phyloP scores from a whole-genome alignment of 345 rosid species.

The Eutrema heterophyllum region DNA sequence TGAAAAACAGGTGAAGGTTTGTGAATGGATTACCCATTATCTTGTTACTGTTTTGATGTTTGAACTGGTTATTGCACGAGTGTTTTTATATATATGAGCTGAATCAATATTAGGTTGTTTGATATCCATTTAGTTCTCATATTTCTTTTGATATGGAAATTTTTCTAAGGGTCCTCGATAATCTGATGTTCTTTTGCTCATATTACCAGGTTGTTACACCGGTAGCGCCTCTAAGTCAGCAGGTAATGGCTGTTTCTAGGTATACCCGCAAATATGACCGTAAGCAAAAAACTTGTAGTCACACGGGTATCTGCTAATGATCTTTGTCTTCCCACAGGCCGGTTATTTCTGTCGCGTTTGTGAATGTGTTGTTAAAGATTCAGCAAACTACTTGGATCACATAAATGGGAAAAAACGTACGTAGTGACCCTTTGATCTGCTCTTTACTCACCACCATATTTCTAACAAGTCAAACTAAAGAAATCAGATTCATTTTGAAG shows the following conservation, averaged over 20 bases:
- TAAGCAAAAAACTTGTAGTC: not conserved
- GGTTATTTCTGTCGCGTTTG: conserved; percentile 96
- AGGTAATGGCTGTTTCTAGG: conserved; percentile 44
- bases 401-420: conserved; percentile 97
- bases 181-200: not conserved
- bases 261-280: not conserved
- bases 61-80: not conserved
- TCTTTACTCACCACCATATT: not conserved
- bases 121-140: not conserved
- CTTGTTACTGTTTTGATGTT: conserved; percentile 1
- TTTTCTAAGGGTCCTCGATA: not conserved
- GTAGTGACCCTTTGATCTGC: conserved; percentile 17
- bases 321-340: conserved; percentile 50
- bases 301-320: not conserved
- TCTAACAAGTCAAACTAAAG: not conserved
- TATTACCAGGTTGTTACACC: conserved; percentile 89
- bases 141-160: not conserved
- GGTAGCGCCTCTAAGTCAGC: conserved; percentile 95
- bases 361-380: conserved; percentile 97
- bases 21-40: not conserved
- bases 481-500: not conserved
- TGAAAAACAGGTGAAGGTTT: not conserved
- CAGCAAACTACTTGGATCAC: conserved; percentile 98
- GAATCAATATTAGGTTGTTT: not conserved
- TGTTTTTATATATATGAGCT: not conserved